A percentile compares a stretch with the other conserved stretches of the same genome.
phyloP scores from a whole-genome alignment of 345 rosid species.

The Erodium maritimum region DNA sequence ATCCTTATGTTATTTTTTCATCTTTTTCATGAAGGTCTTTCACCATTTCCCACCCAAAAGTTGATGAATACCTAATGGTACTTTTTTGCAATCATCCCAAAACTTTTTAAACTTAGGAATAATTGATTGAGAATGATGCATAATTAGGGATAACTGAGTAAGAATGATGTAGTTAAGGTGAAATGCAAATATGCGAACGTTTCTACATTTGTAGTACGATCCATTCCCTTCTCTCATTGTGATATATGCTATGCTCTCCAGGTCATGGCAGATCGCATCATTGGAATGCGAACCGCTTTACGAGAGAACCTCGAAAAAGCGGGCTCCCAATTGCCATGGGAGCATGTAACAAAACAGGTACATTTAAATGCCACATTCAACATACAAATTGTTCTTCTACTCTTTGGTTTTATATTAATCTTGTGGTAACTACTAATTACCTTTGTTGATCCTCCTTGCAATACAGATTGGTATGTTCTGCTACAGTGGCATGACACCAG shows the following conservation, averaged over 20 bases:
- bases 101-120: too few relatives aligned
- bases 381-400: not conserved
- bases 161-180: too few relatives aligned
- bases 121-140: too few relatives aligned
- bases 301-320: conserved; percentile 72
- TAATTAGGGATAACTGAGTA: too few relatives aligned
- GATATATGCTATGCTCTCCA: conserved; percentile 11
- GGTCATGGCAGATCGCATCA: conserved; percentile 96
- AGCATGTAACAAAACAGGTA: conserved; percentile 88
- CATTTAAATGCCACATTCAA: not conserved
- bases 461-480: conserved; percentile 95
- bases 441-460: conserved; percentile 3
- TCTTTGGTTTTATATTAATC: not conserved
- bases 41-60: too few relatives aligned
- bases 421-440: not conserved
- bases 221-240: too few relatives aligned
- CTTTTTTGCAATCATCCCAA: too few relatives aligned
- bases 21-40: too few relatives aligned
- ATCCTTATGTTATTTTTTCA: too few relatives aligned
- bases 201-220: not conserved
- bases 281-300: conserved; percentile 70
- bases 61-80: too few relatives aligned
- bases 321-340: conserved; percentile 77
- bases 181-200: too few relatives aligned
- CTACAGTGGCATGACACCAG: conserved; percentile 87